These are phyloP conservation scores for Ophiocordyceps australis DNA, from an alignment of 2,329 filamentous ascomycete species.

Conservation along the genomic window DNA sequence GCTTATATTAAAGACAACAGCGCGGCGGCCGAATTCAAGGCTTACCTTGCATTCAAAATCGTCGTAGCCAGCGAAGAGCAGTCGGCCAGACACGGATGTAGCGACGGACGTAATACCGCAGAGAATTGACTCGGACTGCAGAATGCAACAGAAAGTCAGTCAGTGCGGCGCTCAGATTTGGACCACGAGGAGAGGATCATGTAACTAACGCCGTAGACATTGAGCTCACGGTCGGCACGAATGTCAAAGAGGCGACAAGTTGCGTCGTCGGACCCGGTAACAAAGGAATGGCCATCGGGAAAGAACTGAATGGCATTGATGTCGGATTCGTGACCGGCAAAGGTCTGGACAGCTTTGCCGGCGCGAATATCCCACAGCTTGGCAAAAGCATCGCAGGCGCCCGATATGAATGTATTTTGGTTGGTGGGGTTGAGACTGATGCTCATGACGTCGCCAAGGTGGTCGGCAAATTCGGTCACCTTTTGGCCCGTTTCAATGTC, in stretches of 20 bases:
- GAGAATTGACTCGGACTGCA: slow-evolving; percentile 87
- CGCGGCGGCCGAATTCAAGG: neutral
- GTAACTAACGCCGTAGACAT: slow-evolving; percentile 45
- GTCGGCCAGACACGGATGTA: slow-evolving; percentile 86
- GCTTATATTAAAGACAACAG: too few relatives aligned
- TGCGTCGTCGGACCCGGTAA: slow-evolving; percentile 92
- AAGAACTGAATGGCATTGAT: slow-evolving; percentile 99
- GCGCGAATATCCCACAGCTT: slow-evolving; percentile 98
- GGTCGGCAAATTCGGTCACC: slow-evolving; percentile 94
- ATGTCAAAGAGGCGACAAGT: slow-evolving; percentile 97
- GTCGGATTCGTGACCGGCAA: slow-evolving; percentile 94
- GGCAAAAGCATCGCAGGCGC: slow-evolving; percentile 93
- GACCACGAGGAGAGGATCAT: neutral
- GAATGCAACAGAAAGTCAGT: slow-evolving; percentile 3
- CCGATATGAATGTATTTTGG: slow-evolving; percentile 98
- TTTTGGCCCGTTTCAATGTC: slow-evolving; percentile 97
- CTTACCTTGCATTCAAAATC: slow-evolving; percentile 99
- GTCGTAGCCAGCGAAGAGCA: slow-evolving; percentile 94
- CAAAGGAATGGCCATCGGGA: slow-evolving; percentile 95
- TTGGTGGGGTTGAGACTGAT: slow-evolving; percentile 98
- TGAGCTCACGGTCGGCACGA: slow-evolving; percentile 69
- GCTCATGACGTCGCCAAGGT: slow-evolving; percentile 98
- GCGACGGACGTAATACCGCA: slow-evolving; percentile 97
- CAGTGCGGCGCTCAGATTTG: slow-evolving; percentile 3
- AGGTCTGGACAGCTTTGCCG: slow-evolving; percentile 95